Base-by-base conservation (phyloP, 805 yeast genomes). In the Lipomyces starkeyi region DNA sequence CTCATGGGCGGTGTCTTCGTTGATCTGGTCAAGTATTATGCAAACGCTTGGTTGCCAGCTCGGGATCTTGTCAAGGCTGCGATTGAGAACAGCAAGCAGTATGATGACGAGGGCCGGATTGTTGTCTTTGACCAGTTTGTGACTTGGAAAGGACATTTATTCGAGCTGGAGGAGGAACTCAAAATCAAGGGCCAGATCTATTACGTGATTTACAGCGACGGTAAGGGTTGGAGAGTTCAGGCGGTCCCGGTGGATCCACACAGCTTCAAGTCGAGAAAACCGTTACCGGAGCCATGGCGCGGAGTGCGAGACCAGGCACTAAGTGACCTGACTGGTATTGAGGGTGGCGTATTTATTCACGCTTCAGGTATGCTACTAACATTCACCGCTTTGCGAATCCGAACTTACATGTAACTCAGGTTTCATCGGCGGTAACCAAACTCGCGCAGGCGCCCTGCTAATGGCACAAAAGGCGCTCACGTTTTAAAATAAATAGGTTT, bases 91-190 rank as follows among this genome's bases (percentile, higher is more conserved):
- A 85, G 98, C 75, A 80, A 80, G 61, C 79, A 86, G 32, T 85
- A 86, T 63, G 91, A 92, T 75, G 70, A 79, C 64, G 84, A 89
- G 29, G 97, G 97, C 54, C 86, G 88, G 70, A 88, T 94, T 57
- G 74, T 95, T 11, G 84, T 91, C 3, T 83, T 95, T 69, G 87
- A 85, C n/a, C 84, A 85, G 69, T 91, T 90, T 77, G 90, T 91
- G 63, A 97, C 97, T 59, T 95, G 99, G 99, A 93, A 93, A 78
- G 97, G 92, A 76, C 98, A 95, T 78, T 82, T 94, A 60, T 91
- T 87, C 77, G 81, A 83, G 22, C 82, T 91, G 67, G 97, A 95
- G 79, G 80, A 85, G 72, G 80, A 81, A 32, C 83, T 85, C 27
- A 56, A 54, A 2, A 59, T 73, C 43, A 82, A 81, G 71, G 77